Evolutionary conservation across 116 monocot species (phyloP), one percentile per base, ranked within the genome.

Genomic region (Papilionanthe hybrid): DNA sequence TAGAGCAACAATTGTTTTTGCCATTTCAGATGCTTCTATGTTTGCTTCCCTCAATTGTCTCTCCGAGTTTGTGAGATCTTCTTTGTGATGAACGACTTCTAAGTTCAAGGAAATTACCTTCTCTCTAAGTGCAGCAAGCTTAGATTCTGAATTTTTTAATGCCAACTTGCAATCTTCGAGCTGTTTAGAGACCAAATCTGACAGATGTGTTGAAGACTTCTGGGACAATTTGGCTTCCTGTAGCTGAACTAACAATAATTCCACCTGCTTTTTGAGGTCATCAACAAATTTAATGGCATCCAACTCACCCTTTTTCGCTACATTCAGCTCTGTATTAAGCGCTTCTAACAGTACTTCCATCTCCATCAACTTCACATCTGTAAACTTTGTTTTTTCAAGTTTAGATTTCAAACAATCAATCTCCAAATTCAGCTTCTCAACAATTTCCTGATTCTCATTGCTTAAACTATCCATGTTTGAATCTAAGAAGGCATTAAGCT

Each of bases 31-130:
- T n/a, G 72, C 80, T 78, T 91, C 91, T 57, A 84, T 83, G 32
- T 85, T 74, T 68, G 86, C 75, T 17, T 66, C 72, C 37, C 82
- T 84, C 78, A 89, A 41, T 85, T 79, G 23, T 89, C 17, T 53
- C 53, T 53, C 53, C 3, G 53, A 53, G 15, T 53, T 53, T 53
- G 0, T 0, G 4, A 15, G 72, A 22, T 90, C 86, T 9, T 29
- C 57, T 49, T 83, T 88, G 45, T 81, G 72, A 77, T 72, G 81
- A 18, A 78, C 72, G 23, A 90, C 76, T 79, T 92, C 87, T 22
- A 77, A 75, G 78, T 90, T 88, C 79, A 91, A 74, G 18, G 87
- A 87, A 50, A 85, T 84, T 27, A 91, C 55, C 78, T 90, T 93
- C 28, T 77, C 88, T 85, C 83, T 85, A 37, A 95, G 84, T 45